Evolutionary conservation across 805 yeast species (phyloP).

Genomic region (Clavispora vitiphila): DNA sequence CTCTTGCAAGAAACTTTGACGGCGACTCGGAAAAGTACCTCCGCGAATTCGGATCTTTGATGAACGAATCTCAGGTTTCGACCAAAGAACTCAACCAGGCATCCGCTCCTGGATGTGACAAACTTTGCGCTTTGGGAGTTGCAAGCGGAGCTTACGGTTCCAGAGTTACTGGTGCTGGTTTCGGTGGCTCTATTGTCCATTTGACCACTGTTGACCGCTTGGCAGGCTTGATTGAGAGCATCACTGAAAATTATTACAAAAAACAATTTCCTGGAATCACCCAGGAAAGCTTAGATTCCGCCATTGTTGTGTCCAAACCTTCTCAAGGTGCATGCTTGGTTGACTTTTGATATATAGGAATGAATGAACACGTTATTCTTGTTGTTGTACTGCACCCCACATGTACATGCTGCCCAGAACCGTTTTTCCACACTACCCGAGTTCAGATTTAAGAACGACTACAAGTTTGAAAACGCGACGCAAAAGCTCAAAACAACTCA

Average conservation of each 20-base stretch:
- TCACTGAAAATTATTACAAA: conserved; percentile 48
- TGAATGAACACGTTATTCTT: not conserved
- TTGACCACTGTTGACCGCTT: conserved; percentile 44
- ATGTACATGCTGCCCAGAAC: no score
- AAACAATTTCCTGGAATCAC: conserved; percentile 46
- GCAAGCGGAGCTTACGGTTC: conserved; percentile 59
- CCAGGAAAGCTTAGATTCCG: conserved; percentile 40
- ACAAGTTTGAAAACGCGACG: no score
- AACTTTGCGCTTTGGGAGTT: conserved; percentile 49
- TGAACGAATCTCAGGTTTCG: conserved; percentile 58
- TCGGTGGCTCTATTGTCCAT: conserved; percentile 73
- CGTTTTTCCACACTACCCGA: no score
- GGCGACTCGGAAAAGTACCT: conserved; percentile 32
- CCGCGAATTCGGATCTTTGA: conserved; percentile 44
- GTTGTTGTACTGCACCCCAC: no score
- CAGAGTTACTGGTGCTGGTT: conserved; percentile 76
- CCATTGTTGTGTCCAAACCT: conserved; percentile 52
- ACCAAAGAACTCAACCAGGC: conserved; percentile 46
- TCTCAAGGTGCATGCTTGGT: conserved; percentile 45
- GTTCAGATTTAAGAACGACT: no score
- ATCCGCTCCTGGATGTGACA: conserved; percentile 48
- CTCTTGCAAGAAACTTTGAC: conserved; percentile 26
- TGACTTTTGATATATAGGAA: not conserved
- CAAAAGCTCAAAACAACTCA: no score
- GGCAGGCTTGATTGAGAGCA: conserved; percentile 33